Evolutionary conservation across 2,329 filamentous ascomycete genomes (phyloP), one percentile per base, ranked within the genome.

Genomic region (Sclerotinia spermophila): DNA sequence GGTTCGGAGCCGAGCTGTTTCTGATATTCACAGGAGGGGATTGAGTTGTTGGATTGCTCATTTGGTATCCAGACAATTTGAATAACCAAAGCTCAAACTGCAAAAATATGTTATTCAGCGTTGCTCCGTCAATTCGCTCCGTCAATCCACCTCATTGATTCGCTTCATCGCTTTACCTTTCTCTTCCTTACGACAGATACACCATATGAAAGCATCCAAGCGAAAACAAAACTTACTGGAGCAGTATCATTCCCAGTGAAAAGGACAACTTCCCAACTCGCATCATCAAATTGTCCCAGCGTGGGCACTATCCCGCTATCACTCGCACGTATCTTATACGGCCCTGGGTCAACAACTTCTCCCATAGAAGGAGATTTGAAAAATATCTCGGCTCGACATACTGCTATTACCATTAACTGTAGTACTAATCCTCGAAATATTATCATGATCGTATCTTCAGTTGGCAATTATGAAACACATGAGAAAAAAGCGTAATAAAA

Each of bases 291-390:
- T 60, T 68, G 66, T 19, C 17, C 42, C 10, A 59, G 13, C 24
- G 66, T 68, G 38, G 66, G 66, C n/a, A 68, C 66, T 60, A n/a
- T 60, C 38, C 55, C 55, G n/a, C 40, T 40, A 15, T 68, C 66
- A n/a, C 30, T 27, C 38, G 55, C 66, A 60, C 48, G 55, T 35
- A 68, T 48, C 33, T 45, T 68, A 27, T 68, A 68, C 3, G 38
- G 5, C 17, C 66, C 66, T 27, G 55, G 21, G 6, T 27, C 53
- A 21, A 60, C 53, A 48, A 68, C 40, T 59, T 68, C 66, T 44
- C 55, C 66, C 38, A 68, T 68, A 6, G 53, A 38, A 60, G 66
- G 66, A 35, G 53, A 60, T 11, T 44, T 60, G 55, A 68, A 59
- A 27, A 35, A 11, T 27, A 60, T 59, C n/a, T 68, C 66, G 21